Percentiles rank a stretch among this genome's conserved stretches.
Conservation (phyloP, 2,329 filamentous ascomycete species). For the Atkinsonella texensis region DNA sequence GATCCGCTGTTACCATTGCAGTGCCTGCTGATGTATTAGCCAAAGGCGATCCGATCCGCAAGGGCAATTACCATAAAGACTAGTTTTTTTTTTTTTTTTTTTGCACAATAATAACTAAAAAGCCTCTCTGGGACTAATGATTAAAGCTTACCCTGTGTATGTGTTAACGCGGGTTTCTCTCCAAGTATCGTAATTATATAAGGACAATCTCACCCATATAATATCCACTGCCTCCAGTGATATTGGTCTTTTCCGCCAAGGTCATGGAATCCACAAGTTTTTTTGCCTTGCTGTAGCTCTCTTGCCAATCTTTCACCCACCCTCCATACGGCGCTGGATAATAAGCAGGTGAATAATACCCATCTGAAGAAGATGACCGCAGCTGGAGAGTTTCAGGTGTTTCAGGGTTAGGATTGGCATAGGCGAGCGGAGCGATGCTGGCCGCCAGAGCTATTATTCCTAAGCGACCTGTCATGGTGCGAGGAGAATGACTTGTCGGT, state of each 20-base stretch:
- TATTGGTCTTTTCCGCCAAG: slow-evolving; percentile 67
- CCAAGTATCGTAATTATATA: neutral
- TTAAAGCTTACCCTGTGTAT: slow-evolving; percentile 3
- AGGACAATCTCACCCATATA: slow-evolving; percentile 42
- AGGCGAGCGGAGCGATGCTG: neutral
- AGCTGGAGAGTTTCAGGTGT: neutral
- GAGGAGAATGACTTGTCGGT: neutral
- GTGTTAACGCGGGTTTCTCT: no score
- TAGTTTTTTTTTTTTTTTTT: no score
- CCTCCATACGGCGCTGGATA: slow-evolving; percentile 64
- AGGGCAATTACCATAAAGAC: neutral
- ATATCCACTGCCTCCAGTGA: slow-evolving; percentile 61
- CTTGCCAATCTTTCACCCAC: slow-evolving; percentile 55
- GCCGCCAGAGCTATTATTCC: neutral
- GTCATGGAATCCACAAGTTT: slow-evolving; percentile 63
- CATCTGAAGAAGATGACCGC: neutral
- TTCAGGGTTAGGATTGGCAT: neutral
- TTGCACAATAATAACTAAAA: no score
- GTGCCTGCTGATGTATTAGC: slow-evolving; percentile 25
- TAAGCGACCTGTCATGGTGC: neutral
- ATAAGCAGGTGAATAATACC: slow-evolving; percentile 39
- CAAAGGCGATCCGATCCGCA: neutral
- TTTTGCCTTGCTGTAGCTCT: slow-evolving; percentile 59
- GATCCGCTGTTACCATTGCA: slow-evolving; percentile 71
- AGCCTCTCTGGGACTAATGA: no score